Evolutionary conservation across 257 asterid genomes (phyloP).

Genomic region (Euphrasia confusa): DNA sequence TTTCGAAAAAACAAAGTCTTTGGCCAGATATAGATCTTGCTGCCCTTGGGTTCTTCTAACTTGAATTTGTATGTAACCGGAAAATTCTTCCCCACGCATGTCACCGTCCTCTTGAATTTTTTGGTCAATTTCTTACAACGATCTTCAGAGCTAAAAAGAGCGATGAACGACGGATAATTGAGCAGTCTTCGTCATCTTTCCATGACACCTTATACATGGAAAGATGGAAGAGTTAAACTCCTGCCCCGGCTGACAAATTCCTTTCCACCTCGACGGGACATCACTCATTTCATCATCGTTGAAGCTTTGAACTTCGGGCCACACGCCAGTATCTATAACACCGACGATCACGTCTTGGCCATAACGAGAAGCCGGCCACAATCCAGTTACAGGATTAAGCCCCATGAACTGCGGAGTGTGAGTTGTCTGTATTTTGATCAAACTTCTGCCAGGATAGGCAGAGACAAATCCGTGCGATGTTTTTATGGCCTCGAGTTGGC

Average conservation of each 20-base stretch:
- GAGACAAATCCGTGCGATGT: conserved; percentile 28
- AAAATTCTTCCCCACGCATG: conserved; percentile 32
- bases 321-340: conserved; percentile 17
- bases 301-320: conserved; percentile 38
- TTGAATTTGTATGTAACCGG: conserved; percentile 24
- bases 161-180: conserved; percentile 39
- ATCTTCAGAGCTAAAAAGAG: conserved; percentile 15
- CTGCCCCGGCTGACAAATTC: conserved; percentile 28
- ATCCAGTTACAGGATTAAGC: conserved; percentile 26
- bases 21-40: conserved; percentile 25
- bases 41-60: conserved; percentile 25
- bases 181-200: conserved; percentile 4
- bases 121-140: conserved; percentile 15
- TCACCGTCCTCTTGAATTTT: conserved; percentile 30
- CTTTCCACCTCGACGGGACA: conserved; percentile 32
- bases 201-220: background rate
- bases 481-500: conserved; percentile 18
- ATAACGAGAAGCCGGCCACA: conserved; percentile 35
- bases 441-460: conserved; percentile 9
- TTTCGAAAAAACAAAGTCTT: conserved; percentile 22
- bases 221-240: conserved; percentile 31
- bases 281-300: conserved; percentile 27
- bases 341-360: conserved; percentile 39
- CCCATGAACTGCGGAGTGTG: conserved; percentile 23
- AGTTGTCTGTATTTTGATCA: conserved; percentile 27